Evolutionary conservation across 495 filamentous ascomycete genomes (phyloP), one percentile per base, ranked within the genome.

Genomic region (Daldinia caldariorum): DNA sequence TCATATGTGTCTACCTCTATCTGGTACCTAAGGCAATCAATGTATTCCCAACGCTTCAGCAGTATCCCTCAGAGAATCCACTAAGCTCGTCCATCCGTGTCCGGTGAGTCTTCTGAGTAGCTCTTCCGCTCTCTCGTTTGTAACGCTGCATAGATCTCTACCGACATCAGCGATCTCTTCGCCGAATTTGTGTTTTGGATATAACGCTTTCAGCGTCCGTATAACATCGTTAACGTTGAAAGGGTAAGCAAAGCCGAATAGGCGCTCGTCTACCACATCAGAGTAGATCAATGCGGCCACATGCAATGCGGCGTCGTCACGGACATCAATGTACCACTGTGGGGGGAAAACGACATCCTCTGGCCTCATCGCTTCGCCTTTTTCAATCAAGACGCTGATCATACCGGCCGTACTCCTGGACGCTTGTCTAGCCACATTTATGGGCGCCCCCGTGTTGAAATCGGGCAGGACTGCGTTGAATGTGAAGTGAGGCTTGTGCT

Each of bases 401-500:
- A 50, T 61, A 0, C 10, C n/a, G 3, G 54, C 35, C 37, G 69
- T 69, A 13, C 51, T 68, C 7, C 67, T 63, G 16, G 58, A 71
- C 1, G 55, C 59, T 53, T 74, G 69, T 16, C 56, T 49, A 9
- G 47, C 53, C 3, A 39, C 29, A 8, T 61, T 53, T 14, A 74
- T 20, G 0, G 61, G 39, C 2, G 68, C 59, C 18, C 71, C 71
- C 12, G 68, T 38, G 41, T 71, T 71, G 9, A 63, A 61, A 29
- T 61, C 56, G 1, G 71, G 68, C 12, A 71, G 53, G 10, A 78
- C 14, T 1, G 74, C 65, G n/a, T 74, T 70, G 12, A 78, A 22
- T 12, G 61, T 37, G 50, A 74, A 78, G n/a, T 67, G 53, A 20
- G 69, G 69, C n/a, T 73, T 67, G 38, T 71, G 50, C 16, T 59